A percentile compares a stretch with the other conserved stretches of the same genome.
Conservation (phyloP, 257 asterid species). For the Rehmannia glutinosa region DNA sequence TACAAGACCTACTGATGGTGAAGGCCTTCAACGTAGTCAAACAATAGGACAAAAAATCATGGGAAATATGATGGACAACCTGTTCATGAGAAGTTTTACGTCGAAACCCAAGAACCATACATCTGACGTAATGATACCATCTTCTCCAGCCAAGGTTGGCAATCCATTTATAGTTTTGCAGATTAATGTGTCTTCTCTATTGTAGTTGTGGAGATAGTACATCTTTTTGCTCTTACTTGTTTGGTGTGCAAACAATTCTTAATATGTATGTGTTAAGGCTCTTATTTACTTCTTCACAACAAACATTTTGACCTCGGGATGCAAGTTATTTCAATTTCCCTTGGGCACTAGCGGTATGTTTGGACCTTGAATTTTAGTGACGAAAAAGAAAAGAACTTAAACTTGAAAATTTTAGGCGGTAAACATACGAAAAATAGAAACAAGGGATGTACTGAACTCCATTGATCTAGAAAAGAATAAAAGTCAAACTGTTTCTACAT, state of each 20-base stretch:
- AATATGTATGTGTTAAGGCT: not conserved
- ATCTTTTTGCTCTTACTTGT: slow-evolving; percentile 3
- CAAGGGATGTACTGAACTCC: not conserved
- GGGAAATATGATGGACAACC: slow-evolving; percentile 94
- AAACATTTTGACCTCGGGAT: slow-evolving; percentile 1
- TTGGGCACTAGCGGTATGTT: slow-evolving; percentile 1
- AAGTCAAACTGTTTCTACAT: not conserved
- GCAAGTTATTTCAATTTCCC: slow-evolving; percentile 5
- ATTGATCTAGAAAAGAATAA: not conserved
- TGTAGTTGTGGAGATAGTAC: not conserved
- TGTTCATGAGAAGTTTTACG: slow-evolving; percentile 77
- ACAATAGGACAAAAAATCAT: slow-evolving; percentile 91
- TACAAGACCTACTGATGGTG: slow-evolving; percentile 44
- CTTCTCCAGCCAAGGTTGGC: slow-evolving; percentile 86
- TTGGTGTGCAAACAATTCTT: slow-evolving; percentile 4
- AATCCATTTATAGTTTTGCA: slow-evolving; percentile 12
- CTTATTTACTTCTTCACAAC: not conserved
- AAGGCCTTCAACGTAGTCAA: slow-evolving; percentile 74
- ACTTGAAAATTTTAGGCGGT: not conserved
- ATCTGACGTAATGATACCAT: slow-evolving; percentile 48
- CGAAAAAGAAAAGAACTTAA: not conserved
- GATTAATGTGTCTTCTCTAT: slow-evolving; percentile 1
- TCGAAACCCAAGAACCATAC: slow-evolving; percentile 57
- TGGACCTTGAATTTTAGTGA: not conserved
- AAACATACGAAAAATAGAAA: not conserved